Evolutionary conservation across 2,329 filamentous ascomycete species (phyloP).

Genomic region (Penicillium occitanis): DNA sequence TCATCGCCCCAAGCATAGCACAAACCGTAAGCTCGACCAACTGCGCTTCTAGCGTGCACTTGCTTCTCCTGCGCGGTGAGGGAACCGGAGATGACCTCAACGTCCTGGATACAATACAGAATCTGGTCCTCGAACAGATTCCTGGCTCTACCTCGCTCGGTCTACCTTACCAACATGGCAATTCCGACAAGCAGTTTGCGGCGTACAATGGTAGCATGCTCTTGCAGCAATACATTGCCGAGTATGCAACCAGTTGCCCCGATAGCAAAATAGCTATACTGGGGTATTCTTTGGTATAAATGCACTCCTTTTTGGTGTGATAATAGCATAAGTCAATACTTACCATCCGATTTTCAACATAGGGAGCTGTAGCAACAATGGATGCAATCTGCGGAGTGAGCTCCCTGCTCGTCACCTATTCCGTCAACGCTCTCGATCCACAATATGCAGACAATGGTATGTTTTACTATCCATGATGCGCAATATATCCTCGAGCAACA

Average conservation of each 20-base stretch:
- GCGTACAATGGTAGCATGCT: slow-evolving; percentile 23
- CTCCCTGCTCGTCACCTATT: slow-evolving; percentile 17
- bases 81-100: slow-evolving; percentile 28
- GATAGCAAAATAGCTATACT: slow-evolving; percentile 26
- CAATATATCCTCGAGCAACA: background rate
- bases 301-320: background rate
- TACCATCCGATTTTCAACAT: background rate
- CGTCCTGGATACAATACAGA: slow-evolving; percentile 27
- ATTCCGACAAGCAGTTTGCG: slow-evolving; percentile 23
- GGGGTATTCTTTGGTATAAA: slow-evolving; percentile 25
- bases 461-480: background rate
- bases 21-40: slow-evolving; percentile 21
- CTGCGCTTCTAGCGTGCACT: slow-evolving; percentile 27
- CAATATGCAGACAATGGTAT: background rate
- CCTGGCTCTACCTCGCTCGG: slow-evolving; percentile 26
- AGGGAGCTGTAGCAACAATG: slow-evolving; percentile 28
- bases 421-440: slow-evolving; percentile 9
- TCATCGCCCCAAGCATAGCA: background rate
- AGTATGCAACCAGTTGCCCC: slow-evolving; percentile 26
- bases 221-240: slow-evolving; percentile 28
- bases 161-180: slow-evolving; percentile 26
- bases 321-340: background rate
- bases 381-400: slow-evolving; percentile 29
- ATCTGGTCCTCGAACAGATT: slow-evolving; percentile 27
- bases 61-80: slow-evolving; percentile 27